Conservation (phyloP, 2,329 filamentous ascomycete genomes). For the Pseudopithomyces chartarum region DNA sequence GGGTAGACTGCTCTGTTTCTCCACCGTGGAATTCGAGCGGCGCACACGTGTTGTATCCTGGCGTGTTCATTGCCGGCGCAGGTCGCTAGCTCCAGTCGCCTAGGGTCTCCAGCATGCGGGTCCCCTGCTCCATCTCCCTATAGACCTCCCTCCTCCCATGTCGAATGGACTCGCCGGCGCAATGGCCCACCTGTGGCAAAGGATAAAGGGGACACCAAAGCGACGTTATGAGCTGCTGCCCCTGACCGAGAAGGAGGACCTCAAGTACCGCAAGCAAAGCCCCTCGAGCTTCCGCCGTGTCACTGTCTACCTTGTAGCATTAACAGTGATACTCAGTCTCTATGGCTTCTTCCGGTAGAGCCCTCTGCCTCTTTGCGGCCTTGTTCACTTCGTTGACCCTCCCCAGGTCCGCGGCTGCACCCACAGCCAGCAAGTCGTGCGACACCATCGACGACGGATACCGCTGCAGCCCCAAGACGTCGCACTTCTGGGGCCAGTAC, state of each 20-base stretch:
- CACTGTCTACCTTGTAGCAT: slow-evolving; percentile 22
- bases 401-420: slow-evolving; percentile 21
- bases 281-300: slow-evolving; percentile 13
- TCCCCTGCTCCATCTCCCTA: neutral
- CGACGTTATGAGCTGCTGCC: slow-evolving; percentile 36
- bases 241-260: slow-evolving; percentile 35
- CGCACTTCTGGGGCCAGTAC: slow-evolving; percentile 84
- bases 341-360: slow-evolving; percentile 34
- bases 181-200: slow-evolving; percentile 37
- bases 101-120: slow-evolving; percentile 7
- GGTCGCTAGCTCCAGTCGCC: neutral
- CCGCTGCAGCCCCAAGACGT: slow-evolving; percentile 65
- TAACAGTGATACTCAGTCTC: slow-evolving; percentile 23
- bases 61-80: neutral
- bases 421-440: slow-evolving; percentile 46
- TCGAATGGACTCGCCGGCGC: slow-evolving; percentile 7
- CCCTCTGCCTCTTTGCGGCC: neutral
- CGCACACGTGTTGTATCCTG: neutral
- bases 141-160: slow-evolving; percentile 1
- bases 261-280: slow-evolving; percentile 21
- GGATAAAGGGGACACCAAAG: slow-evolving; percentile 28
- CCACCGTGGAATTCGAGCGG: neutral
- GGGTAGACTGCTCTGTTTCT: neutral
- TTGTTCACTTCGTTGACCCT: slow-evolving; percentile 18
- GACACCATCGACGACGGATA: slow-evolving; percentile 63